Base-by-base conservation (phyloP, 495 filamentous ascomycete species). In the Rhizodiscina lignyota region DNA sequence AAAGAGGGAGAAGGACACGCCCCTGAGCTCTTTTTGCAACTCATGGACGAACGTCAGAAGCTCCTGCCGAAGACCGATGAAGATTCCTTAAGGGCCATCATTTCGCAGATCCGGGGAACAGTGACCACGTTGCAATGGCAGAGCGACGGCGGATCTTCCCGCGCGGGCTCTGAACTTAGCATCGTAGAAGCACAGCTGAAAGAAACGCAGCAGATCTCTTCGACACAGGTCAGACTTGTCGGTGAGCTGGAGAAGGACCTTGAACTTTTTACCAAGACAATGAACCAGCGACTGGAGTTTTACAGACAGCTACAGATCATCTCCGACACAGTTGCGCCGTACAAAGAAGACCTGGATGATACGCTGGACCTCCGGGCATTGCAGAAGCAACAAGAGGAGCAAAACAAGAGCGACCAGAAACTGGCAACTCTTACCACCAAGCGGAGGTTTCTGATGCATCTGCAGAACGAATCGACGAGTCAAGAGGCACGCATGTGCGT, bases 261-360 rank as follows among this genome's bases (percentile, higher is more conserved):
- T 3, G 74, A 86, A 23, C 52, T 74, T 23, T 89, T 93, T 48
- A 74, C 70, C 19, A 66, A 69, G 22, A 70, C 77, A 0, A 79
- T 83, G 66, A 94, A 94, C 45, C 63, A 72, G 32, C 72, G 87
- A 10, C 57, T 92, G 4, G 83, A 87, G 26, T 94, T 78, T 41
- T 94, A 94, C 52, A 71, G 77, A 0, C 87, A 94, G 44, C 59
- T 97, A 15, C 87, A 94, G 49, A 66, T 70, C 13, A 71, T 94
- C 22, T 94, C 87, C 0, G 85, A 94, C 54, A 83, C 67, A 17
- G 82, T 94, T 0, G 69, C 66, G 5, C 77, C 78, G 5, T 77
- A 77, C 29, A 74, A 82, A 41, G 64, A 70, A 27, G 62, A 70
- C 32, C 58, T 60, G 36, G 57, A 63, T 21, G 59, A 61, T 3